Evolutionary conservation across 1,139 yeast species (phyloP).

Genomic region (Geotrichum restrictum): DNA sequence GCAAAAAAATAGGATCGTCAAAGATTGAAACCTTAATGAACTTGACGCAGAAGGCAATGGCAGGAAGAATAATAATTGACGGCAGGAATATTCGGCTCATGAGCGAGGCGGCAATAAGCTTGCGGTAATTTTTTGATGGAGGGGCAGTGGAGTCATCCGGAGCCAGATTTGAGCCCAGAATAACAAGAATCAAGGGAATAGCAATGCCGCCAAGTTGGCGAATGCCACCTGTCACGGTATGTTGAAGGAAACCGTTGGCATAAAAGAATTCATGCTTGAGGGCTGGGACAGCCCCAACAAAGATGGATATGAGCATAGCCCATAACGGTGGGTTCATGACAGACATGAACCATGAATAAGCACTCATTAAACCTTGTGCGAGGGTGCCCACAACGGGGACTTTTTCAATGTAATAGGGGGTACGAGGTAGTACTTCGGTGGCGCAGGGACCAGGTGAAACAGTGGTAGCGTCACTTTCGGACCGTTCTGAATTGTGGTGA

Average conservation of each 20-base stretch:
- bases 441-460: neutral
- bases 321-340: conserved; percentile 95
- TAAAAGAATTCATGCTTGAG: conserved; percentile 65
- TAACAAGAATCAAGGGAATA: conserved; percentile 69
- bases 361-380: neutral
- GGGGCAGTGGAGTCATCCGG: conserved; percentile 41
- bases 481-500: neutral
- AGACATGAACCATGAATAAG: conserved; percentile 33
- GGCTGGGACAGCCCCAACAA: conserved; percentile 76
- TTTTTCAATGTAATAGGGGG: neutral
- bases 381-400: neutral
- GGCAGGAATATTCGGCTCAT: conserved; percentile 76
- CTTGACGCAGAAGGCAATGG: conserved; percentile 63
- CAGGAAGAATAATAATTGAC: conserved; percentile 60
- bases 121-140: conserved; percentile 52
- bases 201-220: conserved; percentile 82
- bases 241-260: conserved; percentile 60
- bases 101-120: conserved; percentile 63
- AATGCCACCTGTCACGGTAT: conserved; percentile 73
- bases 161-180: conserved; percentile 52
- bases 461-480: neutral
- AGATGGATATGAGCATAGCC: conserved; percentile 78
- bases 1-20: conserved; percentile 78
- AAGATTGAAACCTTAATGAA: conserved; percentile 62
- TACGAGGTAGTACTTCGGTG: neutral